Base-by-base conservation (phyloP, 106 monocot genomes). In the Dactylorhiza incarnata region DNA sequence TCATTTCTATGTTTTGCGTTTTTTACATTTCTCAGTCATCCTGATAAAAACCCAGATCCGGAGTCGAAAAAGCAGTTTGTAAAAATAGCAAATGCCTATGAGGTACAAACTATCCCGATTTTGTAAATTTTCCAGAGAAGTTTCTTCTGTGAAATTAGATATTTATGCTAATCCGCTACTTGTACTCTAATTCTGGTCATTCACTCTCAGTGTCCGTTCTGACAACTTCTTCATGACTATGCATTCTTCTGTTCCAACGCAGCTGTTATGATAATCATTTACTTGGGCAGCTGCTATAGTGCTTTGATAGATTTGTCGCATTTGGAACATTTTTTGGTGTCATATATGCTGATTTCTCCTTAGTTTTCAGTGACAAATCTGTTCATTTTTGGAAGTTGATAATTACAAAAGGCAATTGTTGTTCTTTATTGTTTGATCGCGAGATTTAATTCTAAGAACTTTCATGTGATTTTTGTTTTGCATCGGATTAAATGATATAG, bases 11-110 rank as follows among this genome's bases (percentile, higher is more conserved):
- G 11, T 72, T 74, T 20, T 73, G 25, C 26, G 62, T 24, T 44
- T n/a, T 9, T 37, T 77, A 56, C 48, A 65, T 59, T 17, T 45
- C 56, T 65, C 74, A 97, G 97, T 48, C 99, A 99, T 81, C 99
- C 97, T 9, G 97, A 99, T 78, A 99, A 99, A 78, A 99, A 94
- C 73, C 89, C 99, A 0, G 99, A 99, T 78, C 99, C 99, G 0
- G 99, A 99, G 16, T 91, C 99, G 4, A 86, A 58, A 68, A 99
- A 99, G 79, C 80, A 88, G 15, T 99, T 99, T 68, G 81, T 92
- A 7, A 99, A 94, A 81, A 75, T 99, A 45, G 99, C 99, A 25
- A 99, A 86, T 81, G 99, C 94, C 15, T 97, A 97, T 75, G 97
- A 97, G 94, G 94, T 91, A 72, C 65, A 45, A 47, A 20, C 8